Evolutionary conservation across 2,329 filamentous ascomycete genomes (phyloP).

Genomic region (Cylindrodendrum hubeiense): DNA sequence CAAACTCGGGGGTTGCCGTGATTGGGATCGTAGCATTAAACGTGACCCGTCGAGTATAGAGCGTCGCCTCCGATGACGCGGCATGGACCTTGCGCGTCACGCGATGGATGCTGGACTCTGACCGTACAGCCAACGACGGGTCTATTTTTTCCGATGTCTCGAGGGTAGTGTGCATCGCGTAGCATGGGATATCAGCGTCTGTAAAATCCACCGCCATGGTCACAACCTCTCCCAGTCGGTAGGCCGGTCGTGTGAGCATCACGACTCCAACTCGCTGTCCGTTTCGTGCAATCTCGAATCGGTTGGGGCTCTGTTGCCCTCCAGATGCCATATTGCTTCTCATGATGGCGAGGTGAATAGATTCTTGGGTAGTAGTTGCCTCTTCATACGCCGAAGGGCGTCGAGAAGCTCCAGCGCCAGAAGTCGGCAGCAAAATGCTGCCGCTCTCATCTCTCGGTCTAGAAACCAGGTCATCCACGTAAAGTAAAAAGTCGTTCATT

Average conservation of each 20-base stretch:
- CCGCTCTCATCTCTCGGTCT: slow-evolving; percentile 66
- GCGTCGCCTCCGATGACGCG: slow-evolving; percentile 81
- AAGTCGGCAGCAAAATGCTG: slow-evolving; percentile 78
- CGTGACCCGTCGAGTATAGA: slow-evolving; percentile 83
- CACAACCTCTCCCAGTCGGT: slow-evolving; percentile 89
- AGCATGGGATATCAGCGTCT: slow-evolving; percentile 82
- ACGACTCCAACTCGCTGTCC: slow-evolving; percentile 93
- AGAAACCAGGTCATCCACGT: slow-evolving; percentile 81
- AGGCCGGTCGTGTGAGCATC: slow-evolving; percentile 88
- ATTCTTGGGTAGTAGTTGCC: slow-evolving; percentile 78
- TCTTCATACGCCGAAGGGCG: slow-evolving; percentile 68
- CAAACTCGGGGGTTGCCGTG: slow-evolving; percentile 87
- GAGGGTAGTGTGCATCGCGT: slow-evolving; percentile 85
- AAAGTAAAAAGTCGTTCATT: slow-evolving; percentile 78
- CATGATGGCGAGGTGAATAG: slow-evolving; percentile 91
- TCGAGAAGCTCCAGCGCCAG: slow-evolving; percentile 68
- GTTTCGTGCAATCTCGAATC: slow-evolving; percentile 94
- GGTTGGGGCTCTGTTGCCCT: slow-evolving; percentile 85
- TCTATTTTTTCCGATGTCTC: slow-evolving; percentile 91
- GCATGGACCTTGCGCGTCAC: slow-evolving; percentile 88
- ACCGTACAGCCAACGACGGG: slow-evolving; percentile 83
- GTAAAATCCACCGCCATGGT: slow-evolving; percentile 88
- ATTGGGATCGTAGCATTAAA: slow-evolving; percentile 89
- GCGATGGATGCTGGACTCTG: slow-evolving; percentile 85
- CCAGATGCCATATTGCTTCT: slow-evolving; percentile 78